A percentile compares a stretch with the other conserved stretches of the same genome.
Conservation (phyloP, 1,284 basidiomycete genomes). For the Rhodotorula sp. region DNA sequence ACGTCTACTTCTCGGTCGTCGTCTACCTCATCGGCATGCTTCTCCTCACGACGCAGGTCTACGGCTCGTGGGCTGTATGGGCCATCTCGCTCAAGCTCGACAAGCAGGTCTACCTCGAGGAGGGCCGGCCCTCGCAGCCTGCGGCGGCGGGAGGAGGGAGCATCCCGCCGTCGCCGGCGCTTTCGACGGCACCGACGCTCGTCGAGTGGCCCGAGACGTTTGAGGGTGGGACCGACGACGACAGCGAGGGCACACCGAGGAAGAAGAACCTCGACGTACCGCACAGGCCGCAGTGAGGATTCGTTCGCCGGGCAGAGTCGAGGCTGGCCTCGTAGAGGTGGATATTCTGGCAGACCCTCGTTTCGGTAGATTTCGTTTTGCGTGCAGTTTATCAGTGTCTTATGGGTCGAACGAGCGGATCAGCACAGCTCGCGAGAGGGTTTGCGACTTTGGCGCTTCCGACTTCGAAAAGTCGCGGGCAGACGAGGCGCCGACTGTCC, state of each 20-base stretch:
- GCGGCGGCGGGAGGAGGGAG: neutral
- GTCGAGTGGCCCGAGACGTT: neutral
- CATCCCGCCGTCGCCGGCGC: neutral
- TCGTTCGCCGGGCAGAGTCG: neutral
- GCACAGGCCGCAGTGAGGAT: neutral
- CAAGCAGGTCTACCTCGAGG: neutral
- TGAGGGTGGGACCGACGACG: neutral
- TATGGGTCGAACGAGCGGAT: too few species aligned
- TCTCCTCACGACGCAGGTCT: slow-evolving; percentile 8
- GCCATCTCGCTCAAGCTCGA: slow-evolving; percentile 9
- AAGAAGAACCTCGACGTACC: neutral
- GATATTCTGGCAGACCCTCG: neutral
- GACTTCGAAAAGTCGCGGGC: neutral
- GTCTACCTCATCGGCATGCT: slow-evolving; percentile 9
- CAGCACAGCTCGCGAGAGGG: too few species aligned
- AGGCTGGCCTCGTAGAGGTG: neutral
- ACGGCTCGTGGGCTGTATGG: slow-evolving; percentile 10
- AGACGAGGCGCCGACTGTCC: neutral
- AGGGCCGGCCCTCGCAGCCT: neutral
- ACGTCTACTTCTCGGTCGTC: slow-evolving; percentile 14
- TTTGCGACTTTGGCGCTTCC: too few species aligned
- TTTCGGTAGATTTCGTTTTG: neutral
- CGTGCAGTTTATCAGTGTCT: too few species aligned
- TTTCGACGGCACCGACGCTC: neutral
- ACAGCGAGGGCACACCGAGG: neutral